These are phyloP conservation scores for Boletus insuetus DNA, from an alignment of 768 basidiomycete genomes.

Conservation along the genomic window DNA sequence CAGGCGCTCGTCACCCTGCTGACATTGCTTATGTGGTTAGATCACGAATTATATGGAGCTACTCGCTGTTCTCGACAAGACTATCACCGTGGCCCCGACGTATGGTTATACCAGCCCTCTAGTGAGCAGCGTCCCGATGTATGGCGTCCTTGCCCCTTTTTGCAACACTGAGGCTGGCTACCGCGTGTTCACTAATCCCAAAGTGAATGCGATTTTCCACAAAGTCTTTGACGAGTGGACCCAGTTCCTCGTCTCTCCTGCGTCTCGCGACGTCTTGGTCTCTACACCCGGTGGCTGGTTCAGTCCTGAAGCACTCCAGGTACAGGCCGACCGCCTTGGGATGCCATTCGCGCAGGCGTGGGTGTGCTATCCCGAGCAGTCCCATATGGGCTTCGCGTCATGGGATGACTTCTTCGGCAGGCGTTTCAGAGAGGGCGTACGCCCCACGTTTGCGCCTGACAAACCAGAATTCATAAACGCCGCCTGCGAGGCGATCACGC, in stretches of 20 bases:
- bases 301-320: conserved; percentile 30
- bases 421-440: conserved; percentile 36
- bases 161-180: conserved; percentile 22
- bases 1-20: background rate
- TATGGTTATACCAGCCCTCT: conserved; percentile 20
- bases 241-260: conserved; percentile 41
- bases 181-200: conserved; percentile 28
- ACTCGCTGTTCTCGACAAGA: conserved; percentile 11
- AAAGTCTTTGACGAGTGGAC: conserved; percentile 51
- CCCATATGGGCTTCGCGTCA: conserved; percentile 45
- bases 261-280: conserved; percentile 43
- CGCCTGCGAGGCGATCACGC: conserved; percentile 53
- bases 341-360: conserved; percentile 39
- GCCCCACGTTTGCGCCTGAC: conserved; percentile 35
- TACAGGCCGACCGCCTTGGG: conserved; percentile 10
- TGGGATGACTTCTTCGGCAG: conserved; percentile 61
- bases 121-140: conserved; percentile 23
- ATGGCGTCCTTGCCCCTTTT: conserved; percentile 22
- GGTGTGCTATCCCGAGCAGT: conserved; percentile 38
- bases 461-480: conserved; percentile 40
- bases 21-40: background rate
- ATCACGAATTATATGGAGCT: conserved; percentile 2
- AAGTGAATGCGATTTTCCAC: conserved; percentile 47
- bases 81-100: conserved; percentile 15
- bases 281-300: conserved; percentile 47